Conservation (phyloP, 208 protist genomes). For the Leishmania guyanensis region DNA sequence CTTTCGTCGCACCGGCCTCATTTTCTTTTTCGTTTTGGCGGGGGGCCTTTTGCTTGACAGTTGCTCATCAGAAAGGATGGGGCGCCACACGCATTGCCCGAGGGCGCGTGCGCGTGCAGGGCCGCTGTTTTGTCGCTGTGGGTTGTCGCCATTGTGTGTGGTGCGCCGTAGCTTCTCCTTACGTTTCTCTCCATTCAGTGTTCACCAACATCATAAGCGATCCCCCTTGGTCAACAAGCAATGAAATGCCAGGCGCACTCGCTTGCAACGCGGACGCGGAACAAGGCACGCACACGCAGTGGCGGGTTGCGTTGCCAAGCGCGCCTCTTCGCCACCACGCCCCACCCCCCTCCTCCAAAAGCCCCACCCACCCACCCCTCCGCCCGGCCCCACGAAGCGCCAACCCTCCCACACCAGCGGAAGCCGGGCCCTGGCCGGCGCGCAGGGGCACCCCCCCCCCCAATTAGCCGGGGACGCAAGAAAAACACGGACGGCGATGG, state of each 20-base stretch:
- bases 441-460: background rate
- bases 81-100: background rate
- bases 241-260: background rate
- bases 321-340: background rate
- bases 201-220: constrained; percentile 12
- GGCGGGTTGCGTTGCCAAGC: background rate
- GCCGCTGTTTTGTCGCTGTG: too few species aligned
- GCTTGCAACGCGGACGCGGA: background rate
- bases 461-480: background rate
- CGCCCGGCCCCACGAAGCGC: background rate
- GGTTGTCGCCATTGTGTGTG: background rate
- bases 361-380: background rate
- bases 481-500: background rate
- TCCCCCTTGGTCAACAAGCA: background rate
- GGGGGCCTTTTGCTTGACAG: background rate
- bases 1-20: background rate
- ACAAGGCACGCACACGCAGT: background rate
- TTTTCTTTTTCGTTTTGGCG: background rate
- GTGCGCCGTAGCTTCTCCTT: background rate
- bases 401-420: background rate
- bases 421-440: background rate
- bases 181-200: background rate
- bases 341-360: background rate
- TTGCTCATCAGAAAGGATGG: background rate
- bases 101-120: background rate